These are phyloP conservation scores for Penicillium crystallinum DNA, from an alignment of 495 filamentous ascomycete species.

Conservation along the genomic window DNA sequence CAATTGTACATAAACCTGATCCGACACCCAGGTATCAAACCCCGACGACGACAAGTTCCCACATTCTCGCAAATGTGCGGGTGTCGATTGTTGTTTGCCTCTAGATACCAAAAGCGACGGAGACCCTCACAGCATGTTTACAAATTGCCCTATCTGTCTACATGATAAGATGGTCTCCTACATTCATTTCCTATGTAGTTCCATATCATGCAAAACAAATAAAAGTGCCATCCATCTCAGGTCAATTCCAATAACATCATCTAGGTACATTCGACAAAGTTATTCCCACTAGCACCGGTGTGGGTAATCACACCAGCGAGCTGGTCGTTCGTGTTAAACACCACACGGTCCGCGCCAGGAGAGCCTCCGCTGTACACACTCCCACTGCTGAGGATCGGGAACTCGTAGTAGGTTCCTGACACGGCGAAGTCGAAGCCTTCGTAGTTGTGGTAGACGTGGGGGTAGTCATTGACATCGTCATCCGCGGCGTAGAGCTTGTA, in stretches of 20 bases:
- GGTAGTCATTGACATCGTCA: slow-evolving; percentile 52
- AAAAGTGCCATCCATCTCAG: too few relatives aligned
- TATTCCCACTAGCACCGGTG: slow-evolving; percentile 59
- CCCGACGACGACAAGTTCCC: slow-evolving; percentile 29
- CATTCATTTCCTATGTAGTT: slow-evolving; percentile 4
- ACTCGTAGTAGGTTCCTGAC: slow-evolving; percentile 64
- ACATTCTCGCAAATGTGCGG: slow-evolving; percentile 19
- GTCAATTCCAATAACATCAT: too few relatives aligned
- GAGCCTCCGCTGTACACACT: slow-evolving; percentile 56
- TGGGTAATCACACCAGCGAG: slow-evolving; percentile 62
- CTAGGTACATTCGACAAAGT: slow-evolving; percentile 55
- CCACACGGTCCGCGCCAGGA: slow-evolving; percentile 66
- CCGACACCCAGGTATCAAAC: slow-evolving; percentile 20
- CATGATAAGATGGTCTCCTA: slow-evolving; percentile 23
- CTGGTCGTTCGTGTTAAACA: slow-evolving; percentile 52
- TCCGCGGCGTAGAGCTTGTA: slow-evolving; percentile 45
- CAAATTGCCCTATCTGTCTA: slow-evolving; percentile 17
- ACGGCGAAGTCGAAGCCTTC: slow-evolving; percentile 66
- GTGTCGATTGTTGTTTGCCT: slow-evolving; percentile 34
- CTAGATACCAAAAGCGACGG: slow-evolving; percentile 27
- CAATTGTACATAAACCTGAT: not conserved
- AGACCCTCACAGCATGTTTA: slow-evolving; percentile 19
- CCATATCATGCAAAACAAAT: not conserved
- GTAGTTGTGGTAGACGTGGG: slow-evolving; percentile 68
- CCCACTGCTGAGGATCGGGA: slow-evolving; percentile 56